Base-by-base conservation (phyloP, 495 filamentous ascomycete species). In the Annulohypoxylon nitens region DNA sequence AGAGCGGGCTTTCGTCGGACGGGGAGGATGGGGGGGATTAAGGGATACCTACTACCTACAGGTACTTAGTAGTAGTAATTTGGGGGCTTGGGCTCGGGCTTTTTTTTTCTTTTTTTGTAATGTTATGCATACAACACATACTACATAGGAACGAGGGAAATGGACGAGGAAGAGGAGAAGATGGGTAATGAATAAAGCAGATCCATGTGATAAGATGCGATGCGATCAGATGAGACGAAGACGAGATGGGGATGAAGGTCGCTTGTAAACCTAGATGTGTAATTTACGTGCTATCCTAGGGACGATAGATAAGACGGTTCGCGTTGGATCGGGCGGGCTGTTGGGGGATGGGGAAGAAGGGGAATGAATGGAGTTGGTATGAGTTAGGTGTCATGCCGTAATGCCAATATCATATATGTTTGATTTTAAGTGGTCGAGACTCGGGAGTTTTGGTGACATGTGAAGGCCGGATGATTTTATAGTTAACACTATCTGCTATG, bases 1-100 rank as follows among this genome's bases (percentile, higher is more conserved):
- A 90, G 78, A 92, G 90, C 57, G 81, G 74, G 41, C 36, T 78
- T 20, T 76, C 64, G 23, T 68, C 71, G n/a, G 65, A 61, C 26
- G 71, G 64, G 11, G 67, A 74, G 58, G 79, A 78, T 33, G 79
- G 72, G 50, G 79, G 79, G 26, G 69, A 66, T 68, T 57, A 72
- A 30, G 30, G 30, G 30, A 6, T 30, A 30, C 30, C 3, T 3
- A 6, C 5, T 30, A 30, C 30, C 30, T 30, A 30, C 3, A 1
- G n/a, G n/a, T 30, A 4, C 30, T 6, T 30, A 30, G 30, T 30
- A 30, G 30, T 30, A 4, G 26, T 30, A 3, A 30, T 30, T 30
- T 6, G 30, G 30, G 30, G 73, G 33, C 72, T n/a, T 33, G 37
- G 9, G 25, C 11, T 37, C 5, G n/a, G 3, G 55, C 16, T 30